Percentiles rank a stretch among this genome's conserved stretches.
These are phyloP conservation scores for Spathaspora hagerdaliae DNA, from an alignment of 805 yeast genomes.

Conservation along the genomic window DNA sequence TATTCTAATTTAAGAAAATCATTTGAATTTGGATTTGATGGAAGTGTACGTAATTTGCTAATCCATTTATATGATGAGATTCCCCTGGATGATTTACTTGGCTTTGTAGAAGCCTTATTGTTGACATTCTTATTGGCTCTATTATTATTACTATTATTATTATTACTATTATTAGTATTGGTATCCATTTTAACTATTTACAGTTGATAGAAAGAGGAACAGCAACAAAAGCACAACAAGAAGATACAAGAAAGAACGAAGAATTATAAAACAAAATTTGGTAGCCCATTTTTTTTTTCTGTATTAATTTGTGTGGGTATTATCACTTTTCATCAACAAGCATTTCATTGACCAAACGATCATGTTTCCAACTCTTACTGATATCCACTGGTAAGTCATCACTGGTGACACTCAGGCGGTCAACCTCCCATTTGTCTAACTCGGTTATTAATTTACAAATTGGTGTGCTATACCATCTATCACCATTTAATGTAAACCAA, in stretches of 20 bases:
- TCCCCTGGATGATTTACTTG: background rate
- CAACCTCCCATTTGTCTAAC: constrained; percentile 25
- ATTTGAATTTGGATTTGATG: constrained; percentile 26
- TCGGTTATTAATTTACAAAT: constrained; percentile 30
- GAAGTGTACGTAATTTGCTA: constrained; percentile 26
- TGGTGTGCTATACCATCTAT: constrained; percentile 39
- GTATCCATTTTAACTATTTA: too few relatives aligned
- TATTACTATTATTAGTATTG: background rate
- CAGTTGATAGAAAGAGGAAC: too few relatives aligned
- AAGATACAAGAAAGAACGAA: too few relatives aligned
- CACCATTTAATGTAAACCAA: constrained; percentile 32
- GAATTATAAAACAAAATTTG: too few relatives aligned
- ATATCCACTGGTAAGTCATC: constrained; percentile 24
- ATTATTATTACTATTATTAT: background rate
- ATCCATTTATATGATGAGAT: constrained; percentile 17
- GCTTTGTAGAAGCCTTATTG: background rate
- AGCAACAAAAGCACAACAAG: background rate
- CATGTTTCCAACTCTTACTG: constrained; percentile 28
- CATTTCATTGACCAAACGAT: constrained; percentile 19
- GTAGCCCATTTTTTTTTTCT: too few relatives aligned
- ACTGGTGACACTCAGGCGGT: constrained; percentile 5
- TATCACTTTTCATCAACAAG: background rate
- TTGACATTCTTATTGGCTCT: background rate
- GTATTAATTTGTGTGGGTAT: too few relatives aligned
- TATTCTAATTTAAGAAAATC: constrained; percentile 33